Conservation (phyloP, 2,329 filamentous ascomycete species). For the Colletotrichum tropicale region DNA sequence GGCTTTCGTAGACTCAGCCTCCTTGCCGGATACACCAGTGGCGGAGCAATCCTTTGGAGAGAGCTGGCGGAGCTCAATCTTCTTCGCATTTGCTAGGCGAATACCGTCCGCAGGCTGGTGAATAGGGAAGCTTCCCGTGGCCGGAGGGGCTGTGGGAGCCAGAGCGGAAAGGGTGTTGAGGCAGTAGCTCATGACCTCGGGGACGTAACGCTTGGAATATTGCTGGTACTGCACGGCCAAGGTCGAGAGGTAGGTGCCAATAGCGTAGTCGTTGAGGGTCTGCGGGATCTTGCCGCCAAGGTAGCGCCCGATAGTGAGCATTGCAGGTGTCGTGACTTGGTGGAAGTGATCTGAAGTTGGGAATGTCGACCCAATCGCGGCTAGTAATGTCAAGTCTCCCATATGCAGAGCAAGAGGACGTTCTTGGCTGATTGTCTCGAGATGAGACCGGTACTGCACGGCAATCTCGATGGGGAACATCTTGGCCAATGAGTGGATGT, state of each 20-base stretch:
- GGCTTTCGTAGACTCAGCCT: constrained; percentile 46
- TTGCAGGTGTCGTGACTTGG: constrained; percentile 88
- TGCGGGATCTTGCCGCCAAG: constrained; percentile 78
- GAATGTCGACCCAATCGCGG: constrained; percentile 83
- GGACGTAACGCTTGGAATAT: constrained; percentile 85
- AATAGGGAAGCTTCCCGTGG: constrained; percentile 63
- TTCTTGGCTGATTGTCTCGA: constrained; percentile 58
- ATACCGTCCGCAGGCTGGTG: constrained; percentile 59
- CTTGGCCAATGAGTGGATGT: constrained; percentile 91
- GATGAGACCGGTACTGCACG: constrained; percentile 75
- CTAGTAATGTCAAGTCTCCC: constrained; percentile 83
- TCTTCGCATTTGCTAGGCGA: constrained; percentile 51
- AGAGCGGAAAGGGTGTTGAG: constrained; percentile 75
- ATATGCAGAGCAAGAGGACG: constrained; percentile 58
- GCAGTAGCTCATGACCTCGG: constrained; percentile 84
- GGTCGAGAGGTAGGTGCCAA: constrained; percentile 79
- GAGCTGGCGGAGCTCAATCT: constrained; percentile 53
- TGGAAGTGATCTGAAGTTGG: constrained; percentile 98
- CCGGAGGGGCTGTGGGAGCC: constrained; percentile 56
- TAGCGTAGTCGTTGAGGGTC: constrained; percentile 68
- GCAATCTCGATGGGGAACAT: constrained; percentile 81
- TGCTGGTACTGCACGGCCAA: constrained; percentile 83
- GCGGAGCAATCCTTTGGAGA: constrained; percentile 62
- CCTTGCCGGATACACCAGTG: constrained; percentile 26
- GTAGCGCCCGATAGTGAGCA: constrained; percentile 83